Evolutionary conservation across 306 rosid species (phyloP), one percentile per base, ranked within the genome.

Genomic region (Sesbania bispinosa): DNA sequence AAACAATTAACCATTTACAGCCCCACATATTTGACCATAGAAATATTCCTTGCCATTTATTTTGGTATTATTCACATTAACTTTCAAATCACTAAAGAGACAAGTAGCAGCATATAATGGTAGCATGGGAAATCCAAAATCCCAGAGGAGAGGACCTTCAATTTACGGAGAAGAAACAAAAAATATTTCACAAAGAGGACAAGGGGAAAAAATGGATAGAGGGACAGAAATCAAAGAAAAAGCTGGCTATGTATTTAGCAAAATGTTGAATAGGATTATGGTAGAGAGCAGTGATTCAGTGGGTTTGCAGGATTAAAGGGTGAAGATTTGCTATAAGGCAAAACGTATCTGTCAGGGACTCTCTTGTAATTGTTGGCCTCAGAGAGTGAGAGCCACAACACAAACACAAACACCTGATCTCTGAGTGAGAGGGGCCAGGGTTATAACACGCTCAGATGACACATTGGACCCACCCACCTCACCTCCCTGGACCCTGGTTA

Each of bases 21-120:
- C 79, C 79, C 65, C 79, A 71, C 69, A 57, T 70, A 55, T 70
- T 74, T 85, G 83, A 82, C 85, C 74, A 39, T 4, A 33, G 6
- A 74, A 73, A 48, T 52, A 70, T 62, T 52, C 66, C 23, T 39
- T 47, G 2, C 45, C 52, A 21, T 50, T 18, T 38, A 10, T n/a
- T 18, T 47, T 27, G 7, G 26, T 55, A 41, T 15, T 14, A 4
- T 23, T 38, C 47, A 43, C 51, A 66, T 16, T 42, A 54, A 42
- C 60, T 45, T 54, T 47, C 27, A 27, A 39, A 70, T 43, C 30
- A 36, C 42, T 7, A 30, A 65, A 55, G 61, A 43, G 62, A 65
- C 69, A 67, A 10, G 18, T 45, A 53, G 15, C 42, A 32, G 16
- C 41, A 64, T 8, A 9, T 5, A 54, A 23, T 14, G 70, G 43